Percentiles rank a stretch among this genome's conserved stretches.
Evolutionary conservation across 371 early-diverging fungal genomes (phyloP).

Genomic region (Haplosporangium sp.): DNA sequence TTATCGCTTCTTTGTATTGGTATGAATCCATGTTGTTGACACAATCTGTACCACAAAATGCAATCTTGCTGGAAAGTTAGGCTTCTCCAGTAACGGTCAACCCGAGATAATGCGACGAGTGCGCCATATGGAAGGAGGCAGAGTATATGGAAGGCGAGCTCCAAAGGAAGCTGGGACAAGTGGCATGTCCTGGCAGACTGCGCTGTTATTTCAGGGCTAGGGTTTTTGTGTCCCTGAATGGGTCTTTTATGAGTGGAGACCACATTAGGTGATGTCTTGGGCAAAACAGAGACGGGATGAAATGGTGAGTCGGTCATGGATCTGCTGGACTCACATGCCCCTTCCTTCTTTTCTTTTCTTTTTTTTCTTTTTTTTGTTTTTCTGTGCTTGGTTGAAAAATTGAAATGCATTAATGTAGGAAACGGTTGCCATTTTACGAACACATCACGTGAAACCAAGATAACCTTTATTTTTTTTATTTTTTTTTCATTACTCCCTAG

Average conservation of each 20-base stretch:
- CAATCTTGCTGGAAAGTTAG: slow-evolving; percentile 40
- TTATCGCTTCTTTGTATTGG: background rate
- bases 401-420: background rate
- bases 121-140: slow-evolving; percentile 27
- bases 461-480: background rate
- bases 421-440: background rate
- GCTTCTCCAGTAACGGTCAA: slow-evolving; percentile 41
- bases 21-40: slow-evolving; percentile 38
- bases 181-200: background rate
- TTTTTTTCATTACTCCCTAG: background rate
- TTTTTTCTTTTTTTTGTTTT: background rate
- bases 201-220: background rate
- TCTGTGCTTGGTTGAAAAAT: background rate
- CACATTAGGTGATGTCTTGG: background rate
- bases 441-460: background rate
- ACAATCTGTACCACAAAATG: slow-evolving; percentile 42
- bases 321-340: background rate
- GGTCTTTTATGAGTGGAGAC: background rate
- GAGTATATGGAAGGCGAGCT: slow-evolving; percentile 39
- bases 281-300: background rate
- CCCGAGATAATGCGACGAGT: slow-evolving; percentile 29
- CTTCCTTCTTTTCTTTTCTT: background rate
- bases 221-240: background rate
- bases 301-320: slow-evolving; percentile 2
- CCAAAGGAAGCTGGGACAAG: slow-evolving; percentile 33